Evolutionary conservation across 768 basidiomycete genomes (phyloP).

Genomic region (Daedalea quercina): DNA sequence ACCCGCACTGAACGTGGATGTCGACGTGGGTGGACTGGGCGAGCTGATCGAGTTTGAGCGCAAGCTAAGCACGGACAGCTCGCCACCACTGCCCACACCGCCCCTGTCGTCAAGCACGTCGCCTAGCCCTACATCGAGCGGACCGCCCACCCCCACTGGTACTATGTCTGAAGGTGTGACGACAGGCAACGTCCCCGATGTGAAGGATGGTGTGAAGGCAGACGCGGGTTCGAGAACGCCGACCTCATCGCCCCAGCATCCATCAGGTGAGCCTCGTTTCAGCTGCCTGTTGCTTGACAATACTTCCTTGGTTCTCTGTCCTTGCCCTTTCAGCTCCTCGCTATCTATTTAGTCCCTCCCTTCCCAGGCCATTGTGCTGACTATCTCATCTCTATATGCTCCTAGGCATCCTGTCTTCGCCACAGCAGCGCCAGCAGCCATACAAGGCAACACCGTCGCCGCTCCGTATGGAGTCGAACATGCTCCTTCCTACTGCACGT

Average conservation of each 20-base stretch:
- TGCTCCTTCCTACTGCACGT: not conserved
- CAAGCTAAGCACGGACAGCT: not conserved
- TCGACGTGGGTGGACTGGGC: not conserved
- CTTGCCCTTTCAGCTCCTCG: not conserved
- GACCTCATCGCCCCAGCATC: not conserved
- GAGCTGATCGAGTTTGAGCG: not conserved
- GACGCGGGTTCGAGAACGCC: not conserved
- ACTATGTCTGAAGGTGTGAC: not conserved
- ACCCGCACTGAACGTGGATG: constrained; percentile 3
- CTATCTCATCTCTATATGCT: not conserved
- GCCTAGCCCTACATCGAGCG: not conserved
- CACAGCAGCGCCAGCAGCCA: constrained; percentile 15
- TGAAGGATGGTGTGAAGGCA: not conserved
- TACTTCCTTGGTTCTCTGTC: not conserved
- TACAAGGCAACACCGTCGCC: constrained; percentile 24
- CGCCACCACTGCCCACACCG: not conserved
- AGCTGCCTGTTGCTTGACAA: not conserved
- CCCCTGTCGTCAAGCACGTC: not conserved
- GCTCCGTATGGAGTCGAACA: constrained; percentile 18
- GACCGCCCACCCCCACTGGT: constrained; percentile 1
- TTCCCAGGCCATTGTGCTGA: not conserved
- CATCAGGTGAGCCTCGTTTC: constrained; percentile 1
- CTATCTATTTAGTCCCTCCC: constrained; percentile 11
- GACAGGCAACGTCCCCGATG: not conserved
- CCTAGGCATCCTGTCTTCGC: constrained; percentile 7